Evolutionary conservation across 1,139 yeast species (phyloP).

Genomic region (Spencermartinsiella ligniputridi): DNA sequence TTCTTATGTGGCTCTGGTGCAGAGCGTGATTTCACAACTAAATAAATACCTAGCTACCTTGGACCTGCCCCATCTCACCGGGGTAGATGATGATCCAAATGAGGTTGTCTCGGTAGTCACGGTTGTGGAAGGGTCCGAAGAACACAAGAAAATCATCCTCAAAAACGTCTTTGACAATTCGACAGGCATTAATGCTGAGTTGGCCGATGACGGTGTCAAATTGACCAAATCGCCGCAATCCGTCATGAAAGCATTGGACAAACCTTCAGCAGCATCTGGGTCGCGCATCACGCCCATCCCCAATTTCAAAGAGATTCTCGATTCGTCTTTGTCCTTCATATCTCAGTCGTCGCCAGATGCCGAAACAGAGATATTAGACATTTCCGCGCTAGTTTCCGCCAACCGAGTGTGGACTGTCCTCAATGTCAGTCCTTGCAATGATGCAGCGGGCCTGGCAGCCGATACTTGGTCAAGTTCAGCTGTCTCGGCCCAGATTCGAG

Average conservation of each 20-base stretch:
- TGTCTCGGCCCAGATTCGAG: slow-evolving; percentile 36
- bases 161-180: slow-evolving; percentile 36
- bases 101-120: slow-evolving; percentile 36
- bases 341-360: slow-evolving; percentile 13
- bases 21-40: slow-evolving; percentile 32
- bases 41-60: slow-evolving; percentile 32
- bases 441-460: slow-evolving; percentile 26
- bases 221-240: slow-evolving; percentile 33
- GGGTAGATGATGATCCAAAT: slow-evolving; percentile 22
- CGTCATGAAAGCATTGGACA: slow-evolving; percentile 25
- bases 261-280: slow-evolving; percentile 17
- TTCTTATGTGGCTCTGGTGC: slow-evolving; percentile 32
- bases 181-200: slow-evolving; percentile 36
- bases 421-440: slow-evolving; percentile 29
- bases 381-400: slow-evolving; percentile 24
- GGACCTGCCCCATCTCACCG: slow-evolving; percentile 23
- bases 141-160: slow-evolving; percentile 26
- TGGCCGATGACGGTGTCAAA: slow-evolving; percentile 36
- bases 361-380: slow-evolving; percentile 16
- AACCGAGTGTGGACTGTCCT: slow-evolving; percentile 36
- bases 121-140: slow-evolving; percentile 32
- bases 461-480: slow-evolving; percentile 34
- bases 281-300: slow-evolving; percentile 17
- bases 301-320: slow-evolving; percentile 20
- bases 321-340: slow-evolving; percentile 24